Percentiles rank a stretch among this genome's conserved stretches.
Conservation (phyloP, 345 rosid species). For the Cardiospermum halicacabum region DNA sequence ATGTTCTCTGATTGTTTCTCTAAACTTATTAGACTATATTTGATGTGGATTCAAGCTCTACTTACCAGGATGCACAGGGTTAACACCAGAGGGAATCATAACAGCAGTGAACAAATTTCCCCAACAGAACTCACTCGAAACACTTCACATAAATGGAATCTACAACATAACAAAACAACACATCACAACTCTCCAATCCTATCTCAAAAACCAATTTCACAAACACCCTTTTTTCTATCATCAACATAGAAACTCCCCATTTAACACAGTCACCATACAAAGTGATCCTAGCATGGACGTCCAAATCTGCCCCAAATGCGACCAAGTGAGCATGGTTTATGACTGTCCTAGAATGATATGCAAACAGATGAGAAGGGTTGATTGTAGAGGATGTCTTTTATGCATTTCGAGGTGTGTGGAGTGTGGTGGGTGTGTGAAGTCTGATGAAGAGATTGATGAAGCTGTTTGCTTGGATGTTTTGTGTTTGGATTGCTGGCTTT, state of each 20-base stretch:
- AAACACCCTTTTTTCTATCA: conserved; percentile 22
- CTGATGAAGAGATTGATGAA: conserved; percentile 44
- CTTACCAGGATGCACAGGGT: conserved; percentile 53
- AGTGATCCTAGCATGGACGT: conserved; percentile 33
- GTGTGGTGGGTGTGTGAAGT: conserved; percentile 48
- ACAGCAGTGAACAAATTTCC: conserved; percentile 44
- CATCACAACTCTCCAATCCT: conserved; percentile 29
- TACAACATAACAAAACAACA: conserved; percentile 46
- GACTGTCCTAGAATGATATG: conserved; percentile 51
- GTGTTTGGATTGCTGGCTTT: conserved; percentile 70
- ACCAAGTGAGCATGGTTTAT: conserved; percentile 49
- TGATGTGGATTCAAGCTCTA: conserved; percentile 36
- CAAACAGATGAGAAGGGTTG: conserved; percentile 17
- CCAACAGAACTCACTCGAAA: conserved; percentile 25
- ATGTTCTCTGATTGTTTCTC: not conserved
- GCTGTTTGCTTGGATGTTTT: conserved; percentile 43
- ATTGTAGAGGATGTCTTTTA: conserved; percentile 52
- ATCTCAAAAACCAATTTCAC: conserved; percentile 23
- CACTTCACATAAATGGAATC: conserved; percentile 49
- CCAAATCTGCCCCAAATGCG: conserved; percentile 61
- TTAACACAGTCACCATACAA: conserved; percentile 2
- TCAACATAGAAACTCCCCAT: conserved; percentile 6
- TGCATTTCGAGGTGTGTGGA: conserved; percentile 68
- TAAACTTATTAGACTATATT: too few relatives aligned
- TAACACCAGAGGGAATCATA: conserved; percentile 73